Percentiles rank a stretch among this genome's conserved stretches.
Evolutionary conservation across 441 rosid genomes (phyloP).

Genomic region (Adansonia grandidieri): DNA sequence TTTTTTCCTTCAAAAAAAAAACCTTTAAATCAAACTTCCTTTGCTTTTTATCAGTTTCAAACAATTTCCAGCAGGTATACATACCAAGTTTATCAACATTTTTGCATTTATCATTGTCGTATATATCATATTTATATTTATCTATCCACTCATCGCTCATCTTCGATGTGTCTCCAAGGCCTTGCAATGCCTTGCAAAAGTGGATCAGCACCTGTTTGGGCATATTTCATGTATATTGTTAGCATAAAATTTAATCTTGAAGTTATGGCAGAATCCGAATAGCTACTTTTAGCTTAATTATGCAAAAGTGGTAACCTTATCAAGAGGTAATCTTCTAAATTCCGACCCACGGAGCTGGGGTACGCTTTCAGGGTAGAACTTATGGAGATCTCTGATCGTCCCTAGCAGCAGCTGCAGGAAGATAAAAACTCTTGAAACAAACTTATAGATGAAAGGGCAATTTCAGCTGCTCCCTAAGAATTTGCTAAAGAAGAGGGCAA

Average conservation of each 20-base stretch:
- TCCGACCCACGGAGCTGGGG: slow-evolving; percentile 42
- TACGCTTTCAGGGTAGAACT: slow-evolving; percentile 66
- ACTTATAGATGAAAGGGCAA: not conserved
- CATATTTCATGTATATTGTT: slow-evolving; percentile 14
- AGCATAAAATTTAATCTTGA: slow-evolving; percentile 6
- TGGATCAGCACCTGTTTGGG: slow-evolving; percentile 53
- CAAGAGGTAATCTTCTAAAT: slow-evolving; percentile 46
- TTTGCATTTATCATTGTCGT: slow-evolving; percentile 37
- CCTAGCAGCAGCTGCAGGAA: slow-evolving; percentile 57
- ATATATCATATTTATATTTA: slow-evolving; percentile 48
- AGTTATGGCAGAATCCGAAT: not conserved
- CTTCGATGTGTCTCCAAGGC: slow-evolving; percentile 75
- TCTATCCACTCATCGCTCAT: slow-evolving; percentile 42
- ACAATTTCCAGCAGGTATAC: not conserved
- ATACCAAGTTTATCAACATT: slow-evolving; percentile 64
- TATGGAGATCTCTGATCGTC: slow-evolving; percentile 75
- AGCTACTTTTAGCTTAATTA: not conserved
- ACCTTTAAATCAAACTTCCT: not conserved
- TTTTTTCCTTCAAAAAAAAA: no score
- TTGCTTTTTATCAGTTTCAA: not conserved
- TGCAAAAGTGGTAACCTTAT: slow-evolving; percentile 47
- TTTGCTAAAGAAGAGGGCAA: not conserved
- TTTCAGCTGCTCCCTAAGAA: not conserved
- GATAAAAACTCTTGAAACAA: slow-evolving; percentile 13
- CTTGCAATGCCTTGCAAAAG: slow-evolving; percentile 61